Evolutionary conservation across 306 rosid genomes (phyloP), one percentile per base, ranked within the genome.

Genomic region (Castanea crenata): DNA sequence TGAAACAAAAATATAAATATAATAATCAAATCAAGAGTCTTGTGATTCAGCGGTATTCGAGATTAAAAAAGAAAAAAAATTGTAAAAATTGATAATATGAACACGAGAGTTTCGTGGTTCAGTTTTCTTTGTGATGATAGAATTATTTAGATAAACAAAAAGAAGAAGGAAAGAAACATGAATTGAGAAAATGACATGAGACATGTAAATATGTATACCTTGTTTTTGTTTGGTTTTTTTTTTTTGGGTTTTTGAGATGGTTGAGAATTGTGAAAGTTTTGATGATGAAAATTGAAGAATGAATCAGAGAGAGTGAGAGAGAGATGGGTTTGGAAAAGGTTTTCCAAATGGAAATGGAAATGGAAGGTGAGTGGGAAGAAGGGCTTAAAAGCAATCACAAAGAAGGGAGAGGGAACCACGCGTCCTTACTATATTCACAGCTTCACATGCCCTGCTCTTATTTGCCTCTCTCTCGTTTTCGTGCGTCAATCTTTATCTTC

Each of bases 371-470:
- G 62, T 11, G 29, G 15, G 57, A 5, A 2, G 38, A 4, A 1
- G 61, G 27, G 31, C 61, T 77, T 61, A 80, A 92, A 84, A 83
- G 91, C 87, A 64, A 80, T 88, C 91, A 81, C 85, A 84, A 8
- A 38, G 2, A 7, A 38, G 11, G 46, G 46, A 7, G 46, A 38
- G 86, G 87, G 71, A 83, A 80, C 89, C 86, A 88, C 90, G 92
- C 88, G 87, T 79, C 85, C 88, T 67, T 73, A 12, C 65, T 62
- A 80, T 64, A 51, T 76, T 83, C 85, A 71, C 82, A 81, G 55
- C 34, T 76, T 83, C 85, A 71, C 82, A 86, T 85, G 71, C 70
- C 79, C 74, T 31, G 6, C 0, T 75, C 16, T 13, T 12, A 9
- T 15, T 20, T 25, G 31, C 44, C 61, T 14, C 34, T 29, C 46